These are phyloP conservation scores for Tolypocladium tropicale DNA, from an alignment of 2,329 filamentous ascomycete genomes.

Conservation along the genomic window DNA sequence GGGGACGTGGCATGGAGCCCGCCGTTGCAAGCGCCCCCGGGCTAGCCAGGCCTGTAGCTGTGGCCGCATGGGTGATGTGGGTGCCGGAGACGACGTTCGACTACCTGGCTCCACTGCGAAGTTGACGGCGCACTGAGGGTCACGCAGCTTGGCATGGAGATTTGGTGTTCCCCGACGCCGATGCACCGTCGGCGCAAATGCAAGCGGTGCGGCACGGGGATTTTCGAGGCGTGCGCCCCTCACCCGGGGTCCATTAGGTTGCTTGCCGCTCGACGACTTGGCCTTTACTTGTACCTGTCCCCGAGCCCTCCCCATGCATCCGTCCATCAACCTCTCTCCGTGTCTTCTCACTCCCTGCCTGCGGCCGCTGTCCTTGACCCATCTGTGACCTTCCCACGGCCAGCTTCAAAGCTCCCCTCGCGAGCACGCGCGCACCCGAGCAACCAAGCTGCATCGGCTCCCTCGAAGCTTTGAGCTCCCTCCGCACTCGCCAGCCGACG, in stretches of 20 bases:
- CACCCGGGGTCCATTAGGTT: no score
- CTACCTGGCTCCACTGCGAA: no score
- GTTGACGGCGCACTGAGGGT: neutral
- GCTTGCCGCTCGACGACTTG: neutral
- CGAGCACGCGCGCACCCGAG: neutral
- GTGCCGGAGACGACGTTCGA: no score
- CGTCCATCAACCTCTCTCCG: neutral
- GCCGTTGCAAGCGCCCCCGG: neutral
- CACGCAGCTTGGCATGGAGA: neutral
- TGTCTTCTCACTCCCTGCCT: neutral
- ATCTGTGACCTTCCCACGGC: neutral
- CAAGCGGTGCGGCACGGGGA: neutral
- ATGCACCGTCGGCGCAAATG: neutral
- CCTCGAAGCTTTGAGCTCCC: neutral
- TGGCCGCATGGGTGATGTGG: no score
- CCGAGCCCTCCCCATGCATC: neutral
- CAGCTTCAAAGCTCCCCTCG: neutral
- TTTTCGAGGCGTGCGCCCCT: no score
- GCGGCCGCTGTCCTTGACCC: neutral
- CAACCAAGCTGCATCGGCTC: neutral
- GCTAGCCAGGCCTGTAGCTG: neutral
- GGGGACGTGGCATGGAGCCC: neutral
- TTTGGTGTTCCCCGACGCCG: neutral
- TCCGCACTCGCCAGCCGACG: no score
- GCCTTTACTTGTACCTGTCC: no score